Conservation (phyloP, 164 flowering plant species). For the Vitis rotundifolia region DNA sequence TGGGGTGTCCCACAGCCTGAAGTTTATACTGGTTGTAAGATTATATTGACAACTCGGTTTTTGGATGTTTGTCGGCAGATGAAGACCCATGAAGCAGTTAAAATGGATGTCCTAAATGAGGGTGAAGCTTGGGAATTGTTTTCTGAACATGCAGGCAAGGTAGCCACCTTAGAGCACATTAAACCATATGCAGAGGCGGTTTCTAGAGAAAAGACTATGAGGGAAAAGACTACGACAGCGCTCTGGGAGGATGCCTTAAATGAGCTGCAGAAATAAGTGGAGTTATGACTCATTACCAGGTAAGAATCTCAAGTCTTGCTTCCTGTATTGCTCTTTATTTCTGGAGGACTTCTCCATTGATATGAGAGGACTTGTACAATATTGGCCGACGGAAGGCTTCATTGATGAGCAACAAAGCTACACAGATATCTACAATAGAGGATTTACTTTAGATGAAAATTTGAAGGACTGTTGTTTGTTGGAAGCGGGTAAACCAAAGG, state of each 20-base stretch:
- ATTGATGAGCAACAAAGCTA: slow-evolving; percentile 8
- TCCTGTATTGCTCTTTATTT: slow-evolving; percentile 17
- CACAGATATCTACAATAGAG: slow-evolving; percentile 6
- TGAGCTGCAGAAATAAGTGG: slow-evolving; percentile 6
- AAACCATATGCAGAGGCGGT: slow-evolving; percentile 10
- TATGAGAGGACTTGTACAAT: slow-evolving; percentile 5
- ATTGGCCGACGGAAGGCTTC: slow-evolving; percentile 22
- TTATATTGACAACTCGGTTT: slow-evolving; percentile 23
- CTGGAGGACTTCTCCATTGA: slow-evolving; percentile 18
- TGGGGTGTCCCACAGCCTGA: slow-evolving; percentile 25
- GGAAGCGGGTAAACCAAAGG: slow-evolving; percentile 5
- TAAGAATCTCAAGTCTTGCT: slow-evolving; percentile 8
- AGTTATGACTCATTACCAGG: slow-evolving; percentile 22
- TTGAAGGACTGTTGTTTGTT: slow-evolving; percentile 16
- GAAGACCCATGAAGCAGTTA: slow-evolving; percentile 19
- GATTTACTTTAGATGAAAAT: slow-evolving; percentile 8
- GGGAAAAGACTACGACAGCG: slow-evolving; percentile 8
- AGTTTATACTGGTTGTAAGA: slow-evolving; percentile 12
- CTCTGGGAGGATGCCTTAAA: slow-evolving; percentile 22
- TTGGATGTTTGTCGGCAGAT: slow-evolving; percentile 22
- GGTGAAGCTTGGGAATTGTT: slow-evolving; percentile 27
- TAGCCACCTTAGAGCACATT: not conserved
- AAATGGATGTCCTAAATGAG: slow-evolving; percentile 15
- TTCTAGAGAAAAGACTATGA: slow-evolving; percentile 19
- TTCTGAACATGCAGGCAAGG: slow-evolving; percentile 9